Percentiles rank a stretch among this genome's conserved stretches.
Evolutionary conservation across 2,329 filamentous ascomycete genomes (phyloP).

Genomic region (Curvularia verruculosa): DNA sequence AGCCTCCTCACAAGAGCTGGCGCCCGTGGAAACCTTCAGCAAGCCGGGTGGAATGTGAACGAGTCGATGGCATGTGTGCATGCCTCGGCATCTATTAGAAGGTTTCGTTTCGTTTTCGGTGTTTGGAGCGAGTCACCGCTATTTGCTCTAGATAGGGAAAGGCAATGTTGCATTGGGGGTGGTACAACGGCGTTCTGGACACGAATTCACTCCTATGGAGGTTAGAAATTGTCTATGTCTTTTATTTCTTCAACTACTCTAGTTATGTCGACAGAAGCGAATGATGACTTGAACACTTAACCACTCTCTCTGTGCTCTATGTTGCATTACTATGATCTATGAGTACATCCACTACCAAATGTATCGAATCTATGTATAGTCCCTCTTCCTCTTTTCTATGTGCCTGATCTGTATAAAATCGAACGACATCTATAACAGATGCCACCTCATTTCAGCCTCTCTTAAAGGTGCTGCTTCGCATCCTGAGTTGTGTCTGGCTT

Average conservation of each 20-base stretch:
- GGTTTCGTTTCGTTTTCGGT: background rate
- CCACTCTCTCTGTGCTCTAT: background rate
- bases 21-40: slow-evolving; percentile 25
- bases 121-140: background rate
- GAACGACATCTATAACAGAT: background rate
- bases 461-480: background rate
- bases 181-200: slow-evolving; percentile 2
- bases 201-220: slow-evolving; percentile 5
- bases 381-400: background rate
- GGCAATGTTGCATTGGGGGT: slow-evolving; percentile 12
- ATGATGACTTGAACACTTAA: slow-evolving; percentile 4
- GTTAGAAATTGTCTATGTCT: background rate
- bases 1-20: slow-evolving; percentile 25
- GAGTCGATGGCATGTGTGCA: slow-evolving; percentile 5
- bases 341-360: too few species aligned
- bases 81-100: background rate
- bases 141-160: slow-evolving; percentile 1
- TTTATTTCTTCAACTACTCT: background rate
- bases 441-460: background rate
- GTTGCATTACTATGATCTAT: background rate
- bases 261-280: slow-evolving; percentile 3
- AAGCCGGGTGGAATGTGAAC: slow-evolving; percentile 22
- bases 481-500: background rate
- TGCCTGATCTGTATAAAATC: background rate
- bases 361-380: background rate